Evolutionary conservation across 1,284 basidiomycete species (phyloP), one percentile per base, ranked within the genome.

Genomic region (Ustilago sp.): DNA sequence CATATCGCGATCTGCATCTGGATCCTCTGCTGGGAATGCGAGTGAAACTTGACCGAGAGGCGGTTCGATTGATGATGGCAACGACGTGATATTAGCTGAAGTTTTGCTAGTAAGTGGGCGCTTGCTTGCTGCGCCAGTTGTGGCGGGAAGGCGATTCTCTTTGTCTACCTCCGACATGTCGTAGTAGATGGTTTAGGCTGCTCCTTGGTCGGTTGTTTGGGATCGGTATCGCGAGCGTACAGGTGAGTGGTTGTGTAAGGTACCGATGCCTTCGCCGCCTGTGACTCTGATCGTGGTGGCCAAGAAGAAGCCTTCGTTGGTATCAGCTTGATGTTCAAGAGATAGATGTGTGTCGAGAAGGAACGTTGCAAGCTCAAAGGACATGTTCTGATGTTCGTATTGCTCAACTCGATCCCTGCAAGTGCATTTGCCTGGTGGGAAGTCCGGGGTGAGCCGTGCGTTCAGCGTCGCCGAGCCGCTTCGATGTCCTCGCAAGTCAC

Each of bases 11-110:
- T 70, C 68, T 36, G 67, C 64, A 12, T 67, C 58, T 8, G 63
- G 68, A 47, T 75, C 64, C 7, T 53, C 58, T 19, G 62, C 58
- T 23, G 73, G 73, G n/a, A 75, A 75, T 4, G 52, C 67, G 17
- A 70, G 13, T 23, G 57, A 9, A 6, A 53, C 41, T 23, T 62
- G 36, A 0, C 23, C 38, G 2, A 51, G 45, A 12, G 64, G 45
- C 8, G 28, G 2, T 31, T 57, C 61, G 15, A 51, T 15, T 35
- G 54, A 39, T 0, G 34, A 28, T 11, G 48, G 23, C 2, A 47
- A 17, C 12, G 61, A 32, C 41, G 60, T n/a, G 53, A 12, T 41
- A 31, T 39, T 57, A 23, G 6, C 31, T 7, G 35, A 7, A 31
- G 45, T n/a, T 13, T 43, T 45, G 3, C 47, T 17, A 12, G 15